Base-by-base conservation (phyloP, 768 basidiomycete genomes). In the Lentinus tigrinus region DNA sequence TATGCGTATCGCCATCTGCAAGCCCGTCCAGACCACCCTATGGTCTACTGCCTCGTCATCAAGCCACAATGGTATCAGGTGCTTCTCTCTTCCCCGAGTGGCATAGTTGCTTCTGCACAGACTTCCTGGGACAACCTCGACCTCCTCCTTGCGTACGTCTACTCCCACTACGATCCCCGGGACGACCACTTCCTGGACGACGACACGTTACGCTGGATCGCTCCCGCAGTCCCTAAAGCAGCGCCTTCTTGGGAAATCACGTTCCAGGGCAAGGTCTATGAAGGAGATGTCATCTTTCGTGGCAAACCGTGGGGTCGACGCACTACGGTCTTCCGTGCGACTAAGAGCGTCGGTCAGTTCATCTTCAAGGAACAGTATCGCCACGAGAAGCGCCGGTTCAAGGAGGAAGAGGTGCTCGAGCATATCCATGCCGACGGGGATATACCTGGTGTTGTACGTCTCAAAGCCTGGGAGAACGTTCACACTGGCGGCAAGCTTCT, bases 1-100 rank as follows among this genome's bases (percentile, higher is more conserved):
- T 57, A 50, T 17, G 42, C 43, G 11, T 44, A 44, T 28, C 39
- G 40, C 11, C 24, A 43, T 17, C 48, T 50, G 19, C 39, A 57
- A 36, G 56, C 56, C 6, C 56, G 56, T n/a, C 56, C 56, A 2
- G 56, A 57, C 17, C 38, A 48, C 7, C 56, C 56, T 3, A 39
- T 47, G 3, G 34, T 50, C 27, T 57, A 34, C 40, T 28, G 39
- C 16, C 56, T 57, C 21, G 50, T 27, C 14, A 21, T 46, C 19
- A 36, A 26, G 27, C 38, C 48, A 3, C 28, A 51, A 4, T 14
- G 39, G 23, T 57, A 50, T 39, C 56, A 57, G 42, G 40, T 57
- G 26, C 36, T 57, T 39, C 42, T 43, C 31, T 50, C 56, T 9
- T 49, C 47, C 19, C 56, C 56, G 9, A 6, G 36, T 27, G 48